Percentiles rank a stretch among this genome's conserved stretches.
phyloP scores from a whole-genome alignment of 352 stramenopile genomes.

The Globisporangium lucens region DNA sequence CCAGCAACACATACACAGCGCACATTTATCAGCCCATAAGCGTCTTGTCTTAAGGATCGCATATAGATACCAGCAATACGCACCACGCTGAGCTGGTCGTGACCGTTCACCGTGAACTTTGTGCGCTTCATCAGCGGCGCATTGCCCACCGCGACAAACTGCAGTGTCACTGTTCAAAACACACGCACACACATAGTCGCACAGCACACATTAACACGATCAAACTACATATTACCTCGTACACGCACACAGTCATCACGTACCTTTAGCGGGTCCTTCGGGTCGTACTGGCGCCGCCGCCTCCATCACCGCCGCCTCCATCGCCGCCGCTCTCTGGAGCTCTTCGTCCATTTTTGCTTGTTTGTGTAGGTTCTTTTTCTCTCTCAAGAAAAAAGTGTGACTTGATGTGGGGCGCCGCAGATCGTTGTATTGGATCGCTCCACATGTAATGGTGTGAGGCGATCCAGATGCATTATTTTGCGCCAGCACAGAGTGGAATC shows the following conservation, averaged over 20 bases:
- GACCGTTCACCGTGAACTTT: conserved; percentile 82
- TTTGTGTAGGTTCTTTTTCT: conserved; percentile 9
- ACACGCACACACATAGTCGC: background rate
- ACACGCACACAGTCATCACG: background rate
- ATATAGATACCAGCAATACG: background rate
- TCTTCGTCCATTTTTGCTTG: conserved; percentile 8
- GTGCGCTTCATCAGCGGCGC: conserved; percentile 85
- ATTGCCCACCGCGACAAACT: conserved; percentile 79
- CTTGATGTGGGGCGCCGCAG: background rate
- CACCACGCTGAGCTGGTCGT: conserved; percentile 74
- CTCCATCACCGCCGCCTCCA: background rate
- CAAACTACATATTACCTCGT: background rate
- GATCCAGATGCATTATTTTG: background rate
- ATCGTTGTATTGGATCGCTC: background rate
- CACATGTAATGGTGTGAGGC: background rate
- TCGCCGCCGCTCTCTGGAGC: background rate
- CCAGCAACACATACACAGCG: background rate
- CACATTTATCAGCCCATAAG: background rate
- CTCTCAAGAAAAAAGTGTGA: conserved; percentile 5
- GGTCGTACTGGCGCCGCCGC: conserved; percentile 2
- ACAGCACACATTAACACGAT: background rate
- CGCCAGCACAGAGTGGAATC: background rate
- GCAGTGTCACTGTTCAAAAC: conserved; percentile 62
- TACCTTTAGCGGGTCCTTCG: conserved; percentile 21
- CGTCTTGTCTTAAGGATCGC: too few relatives aligned